Percentiles rank a stretch among this genome's conserved stretches.
Evolutionary conservation across 2,329 filamentous ascomycete species (phyloP).

Genomic region (Cytospora piceae): DNA sequence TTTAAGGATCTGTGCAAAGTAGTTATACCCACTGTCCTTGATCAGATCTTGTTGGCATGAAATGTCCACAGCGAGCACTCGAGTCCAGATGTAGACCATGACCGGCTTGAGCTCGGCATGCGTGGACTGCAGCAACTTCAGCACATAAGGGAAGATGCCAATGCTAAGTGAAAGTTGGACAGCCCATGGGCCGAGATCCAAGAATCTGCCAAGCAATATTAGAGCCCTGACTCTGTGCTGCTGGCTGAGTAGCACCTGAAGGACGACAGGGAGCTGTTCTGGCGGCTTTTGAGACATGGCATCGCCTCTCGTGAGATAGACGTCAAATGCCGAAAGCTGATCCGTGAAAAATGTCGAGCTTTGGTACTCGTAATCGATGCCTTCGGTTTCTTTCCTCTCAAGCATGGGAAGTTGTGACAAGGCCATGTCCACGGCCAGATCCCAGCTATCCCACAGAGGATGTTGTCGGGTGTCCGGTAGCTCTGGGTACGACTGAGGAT

Average conservation of each 20-base stretch:
- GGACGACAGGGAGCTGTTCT: conserved; percentile 92
- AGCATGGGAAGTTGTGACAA: conserved; percentile 85
- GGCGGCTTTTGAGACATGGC: conserved; percentile 85
- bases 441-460: conserved; percentile 96
- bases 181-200: conserved; percentile 96
- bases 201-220: conserved; percentile 88
- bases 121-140: conserved; percentile 94
- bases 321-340: conserved; percentile 94
- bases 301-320: conserved; percentile 82
- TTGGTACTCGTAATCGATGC: conserved; percentile 83
- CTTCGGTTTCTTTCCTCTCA: conserved; percentile 75
- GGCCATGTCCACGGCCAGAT: conserved; percentile 94
- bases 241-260: conserved; percentile 94
- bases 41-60: conserved; percentile 91
- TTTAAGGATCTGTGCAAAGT: conserved; percentile 92
- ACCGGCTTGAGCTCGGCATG: conserved; percentile 94
- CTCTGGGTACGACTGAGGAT: conserved; percentile 87
- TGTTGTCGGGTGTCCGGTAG: conserved; percentile 96
- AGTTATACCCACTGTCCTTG: conserved; percentile 96
- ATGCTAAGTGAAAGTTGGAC: conserved; percentile 98
- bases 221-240: conserved; percentile 90
- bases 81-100: conserved; percentile 99
- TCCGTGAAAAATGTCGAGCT: conserved; percentile 97
- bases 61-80: conserved; percentile 91
- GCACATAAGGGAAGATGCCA: conserved; percentile 97